Evolutionary conservation across 129 eudicot species (phyloP).

Genomic region (Centella asiatica): DNA sequence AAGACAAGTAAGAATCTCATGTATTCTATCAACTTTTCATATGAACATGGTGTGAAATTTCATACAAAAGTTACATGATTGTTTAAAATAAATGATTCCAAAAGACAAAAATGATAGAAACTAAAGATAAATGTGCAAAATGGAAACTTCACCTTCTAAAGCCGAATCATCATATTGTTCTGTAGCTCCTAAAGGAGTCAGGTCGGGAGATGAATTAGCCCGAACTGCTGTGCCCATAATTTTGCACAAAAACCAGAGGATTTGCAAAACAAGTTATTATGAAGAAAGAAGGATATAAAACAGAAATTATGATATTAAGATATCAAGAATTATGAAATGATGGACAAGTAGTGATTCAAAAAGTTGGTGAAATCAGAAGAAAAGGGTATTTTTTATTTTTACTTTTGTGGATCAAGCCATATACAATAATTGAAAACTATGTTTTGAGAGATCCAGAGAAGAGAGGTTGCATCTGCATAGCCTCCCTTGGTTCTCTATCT

Average conservation of each 20-base stretch:
- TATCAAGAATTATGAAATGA: too few species aligned
- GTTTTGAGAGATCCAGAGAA: constrained; percentile 24
- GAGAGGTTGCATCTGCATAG: constrained; percentile 19
- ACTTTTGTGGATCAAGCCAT: not conserved
- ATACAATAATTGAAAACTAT: too few species aligned
- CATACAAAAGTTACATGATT: too few species aligned
- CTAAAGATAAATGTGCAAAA: not conserved
- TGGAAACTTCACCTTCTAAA: constrained; percentile 29
- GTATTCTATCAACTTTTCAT: too few species aligned
- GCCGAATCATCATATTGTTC: constrained; percentile 36
- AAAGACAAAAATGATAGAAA: too few species aligned
- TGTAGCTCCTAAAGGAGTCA: constrained; percentile 1
- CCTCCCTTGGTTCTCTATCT: constrained; percentile 12
- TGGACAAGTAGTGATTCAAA: too few species aligned
- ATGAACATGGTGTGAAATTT: too few species aligned
- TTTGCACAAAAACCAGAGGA: not conserved
- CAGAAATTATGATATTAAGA: not conserved
- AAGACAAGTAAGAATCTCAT: too few species aligned
- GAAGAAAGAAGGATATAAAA: not conserved
- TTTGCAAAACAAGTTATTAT: not conserved
- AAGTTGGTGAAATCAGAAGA: not conserved
- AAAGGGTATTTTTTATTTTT: not conserved
- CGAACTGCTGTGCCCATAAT: constrained; percentile 18
- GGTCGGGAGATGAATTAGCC: constrained; percentile 22
- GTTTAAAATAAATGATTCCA: too few species aligned